phyloP scores from a whole-genome alignment of 2,329 filamentous ascomycete genomes.

The Rasamsonia emersonii region DNA sequence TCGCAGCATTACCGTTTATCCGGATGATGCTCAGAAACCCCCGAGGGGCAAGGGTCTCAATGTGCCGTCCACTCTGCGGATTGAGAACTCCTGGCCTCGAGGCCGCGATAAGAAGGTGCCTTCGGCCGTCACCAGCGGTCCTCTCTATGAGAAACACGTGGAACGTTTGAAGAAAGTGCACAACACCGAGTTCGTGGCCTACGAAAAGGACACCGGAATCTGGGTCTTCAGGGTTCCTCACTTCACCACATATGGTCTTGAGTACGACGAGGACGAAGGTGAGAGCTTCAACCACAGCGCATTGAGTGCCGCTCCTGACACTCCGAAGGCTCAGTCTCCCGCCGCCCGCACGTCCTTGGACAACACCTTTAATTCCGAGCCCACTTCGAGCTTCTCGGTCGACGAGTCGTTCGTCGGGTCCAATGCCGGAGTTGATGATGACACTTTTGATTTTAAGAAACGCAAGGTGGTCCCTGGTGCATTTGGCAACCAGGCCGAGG shows the following conservation, averaged over 20 bases:
- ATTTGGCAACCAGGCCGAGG: slow-evolving; percentile 54
- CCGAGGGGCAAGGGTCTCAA: slow-evolving; percentile 81
- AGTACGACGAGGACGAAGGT: slow-evolving; percentile 58
- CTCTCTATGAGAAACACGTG: slow-evolving; percentile 70
- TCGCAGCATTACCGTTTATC: slow-evolving; percentile 83
- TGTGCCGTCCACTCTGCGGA: slow-evolving; percentile 75
- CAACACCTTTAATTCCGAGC: slow-evolving; percentile 26
- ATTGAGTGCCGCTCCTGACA: slow-evolving; percentile 44
- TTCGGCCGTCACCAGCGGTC: slow-evolving; percentile 51
- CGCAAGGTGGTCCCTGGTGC: slow-evolving; percentile 62
- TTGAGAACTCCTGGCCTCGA: slow-evolving; percentile 90
- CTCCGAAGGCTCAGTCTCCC: slow-evolving; percentile 29
- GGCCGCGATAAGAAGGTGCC: slow-evolving; percentile 50
- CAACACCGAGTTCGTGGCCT: slow-evolving; percentile 74
- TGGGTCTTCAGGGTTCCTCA: slow-evolving; percentile 95
- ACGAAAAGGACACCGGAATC: slow-evolving; percentile 68
- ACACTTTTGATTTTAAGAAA: slow-evolving; percentile 51
- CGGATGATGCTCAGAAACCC: slow-evolving; percentile 65
- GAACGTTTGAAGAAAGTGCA: slow-evolving; percentile 66
- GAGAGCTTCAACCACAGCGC: slow-evolving; percentile 44
- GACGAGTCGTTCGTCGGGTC: slow-evolving; percentile 34
- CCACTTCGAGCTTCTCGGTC: slow-evolving; percentile 30
- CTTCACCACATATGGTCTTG: slow-evolving; percentile 89
- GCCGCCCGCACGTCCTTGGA: slow-evolving; percentile 16
- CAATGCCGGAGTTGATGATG: slow-evolving; percentile 39